Evolutionary conservation across 1,139 yeast species (phyloP), one percentile per base, ranked within the genome.

Genomic region (Nakaseomyces kungkrabaensis): DNA sequence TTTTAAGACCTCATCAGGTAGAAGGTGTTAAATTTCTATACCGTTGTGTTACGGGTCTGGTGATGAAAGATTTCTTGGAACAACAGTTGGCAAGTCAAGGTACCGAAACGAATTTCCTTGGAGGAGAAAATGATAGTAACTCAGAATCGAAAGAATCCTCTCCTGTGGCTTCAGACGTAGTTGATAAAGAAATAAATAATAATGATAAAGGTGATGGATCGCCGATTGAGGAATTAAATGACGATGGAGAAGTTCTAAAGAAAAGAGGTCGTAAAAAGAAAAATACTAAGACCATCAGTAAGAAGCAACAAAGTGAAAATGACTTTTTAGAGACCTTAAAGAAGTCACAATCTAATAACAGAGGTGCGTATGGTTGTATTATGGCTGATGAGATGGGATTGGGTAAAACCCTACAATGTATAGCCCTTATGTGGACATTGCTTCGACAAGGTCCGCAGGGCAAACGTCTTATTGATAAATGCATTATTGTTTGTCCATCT

Each of bases 311-410:
- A 9, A 41, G 37, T 22, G 45, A 50, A 4, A 48, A 51, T 10
- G 49, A 51, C n/a, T 51, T 48, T 1, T 45, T 42, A 8, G 49
- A 41, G 11, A 49, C 51, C 6, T 48, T 38, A 29, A 44, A 29
- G 32, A 27, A 27, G 13, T 31, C 17, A 37, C 50, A 41, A 8
- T 47, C 45, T 40, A 49, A 48, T 29, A 95, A 89, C 61, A 79
- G 89, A 1, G 75, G 82, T 42, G 97, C 97, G 0, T 81, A 84
- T 63, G 99, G 99, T 1, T 92, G 98, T 65, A 94, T 92, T 50
- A 92, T 92, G 98, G 99, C 99, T 0, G 99, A 92, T 71, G 99
- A 89, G 69, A 92, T 92, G 98, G 98, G 98, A 2, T 74, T 92
- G 44, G 98, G 98, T 27, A 92, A 92, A 65, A 92, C 99, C 0